These are phyloP conservation scores for Gossypium davidsonii DNA, from an alignment of 441 rosid genomes.

Conservation along the genomic window DNA sequence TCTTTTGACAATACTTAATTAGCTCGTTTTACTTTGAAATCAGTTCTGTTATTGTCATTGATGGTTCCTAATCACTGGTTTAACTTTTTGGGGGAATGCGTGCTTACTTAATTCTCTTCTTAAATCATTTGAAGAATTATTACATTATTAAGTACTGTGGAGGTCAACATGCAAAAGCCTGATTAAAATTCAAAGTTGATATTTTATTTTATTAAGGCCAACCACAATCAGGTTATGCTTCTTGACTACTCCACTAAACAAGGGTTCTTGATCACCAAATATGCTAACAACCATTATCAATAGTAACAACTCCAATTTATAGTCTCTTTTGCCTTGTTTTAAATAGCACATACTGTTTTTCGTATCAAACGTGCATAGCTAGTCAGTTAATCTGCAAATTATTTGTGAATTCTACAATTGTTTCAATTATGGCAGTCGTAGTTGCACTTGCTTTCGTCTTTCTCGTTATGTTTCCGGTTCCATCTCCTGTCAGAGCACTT, in stretches of 20 bases:
- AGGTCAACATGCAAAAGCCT: neutral
- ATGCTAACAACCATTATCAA: conserved; percentile 37
- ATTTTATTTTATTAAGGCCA: neutral
- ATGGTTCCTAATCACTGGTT: neutral
- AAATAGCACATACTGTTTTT: conserved; percentile 4
- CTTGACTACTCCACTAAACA: conserved; percentile 45
- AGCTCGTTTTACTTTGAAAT: neutral
- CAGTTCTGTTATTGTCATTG: neutral
- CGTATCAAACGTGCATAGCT: neutral
- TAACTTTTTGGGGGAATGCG: neutral
- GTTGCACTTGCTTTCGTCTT: conserved; percentile 19
- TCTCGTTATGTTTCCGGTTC: conserved; percentile 19
- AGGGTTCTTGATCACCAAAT: conserved; percentile 48
- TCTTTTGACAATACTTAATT: neutral
- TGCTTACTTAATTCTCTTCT: neutral
- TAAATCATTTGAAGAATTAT: neutral
- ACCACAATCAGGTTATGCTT: conserved; percentile 25
- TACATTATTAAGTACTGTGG: neutral
- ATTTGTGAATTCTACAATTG: neutral
- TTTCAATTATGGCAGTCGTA: conserved; percentile 21
- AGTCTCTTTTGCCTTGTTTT: neutral
- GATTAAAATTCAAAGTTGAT: neutral
- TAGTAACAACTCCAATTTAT: conserved; percentile 32
- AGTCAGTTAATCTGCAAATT: neutral
- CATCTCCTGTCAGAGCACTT: conserved; percentile 30